A percentile compares a stretch with the other conserved stretches of the same genome.
Evolutionary conservation across 768 basidiomycete genomes (phyloP).

Genomic region (Tulasnella calospora): DNA sequence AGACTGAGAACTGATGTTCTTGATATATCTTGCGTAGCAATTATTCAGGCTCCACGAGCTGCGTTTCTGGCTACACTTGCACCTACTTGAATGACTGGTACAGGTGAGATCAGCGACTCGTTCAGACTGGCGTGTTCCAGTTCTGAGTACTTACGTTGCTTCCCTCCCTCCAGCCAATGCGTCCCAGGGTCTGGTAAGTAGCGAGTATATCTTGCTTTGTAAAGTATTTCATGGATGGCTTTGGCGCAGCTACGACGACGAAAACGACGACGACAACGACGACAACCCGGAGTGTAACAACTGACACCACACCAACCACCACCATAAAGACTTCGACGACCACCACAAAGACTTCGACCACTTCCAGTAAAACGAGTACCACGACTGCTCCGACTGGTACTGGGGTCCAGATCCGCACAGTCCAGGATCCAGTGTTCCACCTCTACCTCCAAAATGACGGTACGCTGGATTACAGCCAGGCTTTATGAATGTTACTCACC

Average conservation of each 20-base stretch:
- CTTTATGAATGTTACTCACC: neutral
- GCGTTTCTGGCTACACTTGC: constrained; percentile 45
- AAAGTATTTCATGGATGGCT: constrained; percentile 31
- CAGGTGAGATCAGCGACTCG: constrained; percentile 33
- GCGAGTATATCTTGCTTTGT: constrained; percentile 38
- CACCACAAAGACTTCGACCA: constrained; percentile 28
- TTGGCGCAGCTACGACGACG: neutral
- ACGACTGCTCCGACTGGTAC: constrained; percentile 25
- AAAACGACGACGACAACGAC: constrained; percentile 8
- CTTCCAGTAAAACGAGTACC: constrained; percentile 30
- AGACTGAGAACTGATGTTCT: neutral
- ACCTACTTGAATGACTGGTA: constrained; percentile 45
- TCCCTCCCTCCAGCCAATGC: constrained; percentile 20
- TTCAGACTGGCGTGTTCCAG: constrained; percentile 38
- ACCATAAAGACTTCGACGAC: constrained; percentile 27
- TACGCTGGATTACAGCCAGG: constrained; percentile 30
- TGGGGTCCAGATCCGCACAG: constrained; percentile 50
- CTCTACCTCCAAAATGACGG: constrained; percentile 52
- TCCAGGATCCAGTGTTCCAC: constrained; percentile 51
- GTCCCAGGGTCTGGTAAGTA: constrained; percentile 25
- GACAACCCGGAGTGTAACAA: neutral
- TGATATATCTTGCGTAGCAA: neutral
- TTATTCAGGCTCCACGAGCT: constrained; percentile 44
- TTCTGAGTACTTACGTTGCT: constrained; percentile 39
- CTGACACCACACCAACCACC: neutral